Conservation (phyloP, 2,329 filamentous ascomycete species). For the Cytospora schulzeri region DNA sequence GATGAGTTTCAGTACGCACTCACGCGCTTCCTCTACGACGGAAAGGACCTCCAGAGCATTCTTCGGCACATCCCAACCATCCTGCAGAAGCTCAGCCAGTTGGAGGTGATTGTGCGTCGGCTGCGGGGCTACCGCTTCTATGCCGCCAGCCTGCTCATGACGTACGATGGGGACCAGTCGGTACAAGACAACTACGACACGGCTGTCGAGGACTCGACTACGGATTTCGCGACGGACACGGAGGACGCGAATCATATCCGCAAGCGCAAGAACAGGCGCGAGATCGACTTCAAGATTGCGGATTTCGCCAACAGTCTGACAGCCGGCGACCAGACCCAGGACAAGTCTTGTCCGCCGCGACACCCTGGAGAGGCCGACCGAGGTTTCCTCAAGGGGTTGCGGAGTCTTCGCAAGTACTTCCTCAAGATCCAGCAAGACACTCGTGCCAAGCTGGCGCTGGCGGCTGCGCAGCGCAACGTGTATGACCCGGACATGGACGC, state of each 20-base stretch:
- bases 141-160: constrained; percentile 89
- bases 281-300: constrained; percentile 93
- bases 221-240: constrained; percentile 59
- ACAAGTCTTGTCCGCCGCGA: constrained; percentile 74
- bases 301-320: constrained; percentile 98
- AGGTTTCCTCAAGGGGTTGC: constrained; percentile 84
- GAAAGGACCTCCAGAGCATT: constrained; percentile 77
- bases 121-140: constrained; percentile 92
- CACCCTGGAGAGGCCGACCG: constrained; percentile 80
- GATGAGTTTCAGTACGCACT: constrained; percentile 86
- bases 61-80: constrained; percentile 85
- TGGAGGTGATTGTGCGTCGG: constrained; percentile 80
- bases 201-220: constrained; percentile 58
- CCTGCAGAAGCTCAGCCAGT: constrained; percentile 76
- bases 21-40: constrained; percentile 88
- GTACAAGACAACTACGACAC: constrained; percentile 53
- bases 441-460: constrained; percentile 52
- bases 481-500: constrained; percentile 27
- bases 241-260: constrained; percentile 49
- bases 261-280: constrained; percentile 53
- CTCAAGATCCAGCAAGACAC: constrained; percentile 83
- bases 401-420: constrained; percentile 81
- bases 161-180: constrained; percentile 84
- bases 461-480: constrained; percentile 27
- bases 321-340: constrained; percentile 70